Conservation (phyloP, 2,329 filamentous ascomycete genomes). For the Epichloe gansuensis region DNA sequence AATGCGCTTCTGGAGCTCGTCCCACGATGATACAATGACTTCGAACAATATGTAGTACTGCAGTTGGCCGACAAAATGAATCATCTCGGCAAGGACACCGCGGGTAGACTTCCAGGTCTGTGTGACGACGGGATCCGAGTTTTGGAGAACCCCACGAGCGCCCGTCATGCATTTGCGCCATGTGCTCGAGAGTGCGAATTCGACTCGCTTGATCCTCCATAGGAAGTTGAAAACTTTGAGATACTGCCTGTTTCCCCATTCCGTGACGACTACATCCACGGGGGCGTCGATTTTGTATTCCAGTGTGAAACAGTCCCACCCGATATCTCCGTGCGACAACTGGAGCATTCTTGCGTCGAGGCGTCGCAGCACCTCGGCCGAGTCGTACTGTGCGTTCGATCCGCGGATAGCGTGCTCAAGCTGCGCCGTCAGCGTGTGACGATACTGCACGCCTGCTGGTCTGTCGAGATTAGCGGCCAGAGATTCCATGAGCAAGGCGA, state of each 20-base stretch:
- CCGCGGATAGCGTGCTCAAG: conserved; percentile 93
- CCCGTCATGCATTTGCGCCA: conserved; percentile 97
- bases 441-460: conserved; percentile 91
- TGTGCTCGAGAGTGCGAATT: conserved; percentile 80
- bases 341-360: conserved; percentile 98
- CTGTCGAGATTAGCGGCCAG: conserved; percentile 84
- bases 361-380: conserved; percentile 76
- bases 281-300: conserved; percentile 98
- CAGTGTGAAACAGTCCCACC: conserved; percentile 97
- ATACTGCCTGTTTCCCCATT: conserved; percentile 91
- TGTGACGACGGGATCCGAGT: conserved; percentile 52
- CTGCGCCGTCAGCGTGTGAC: conserved; percentile 94
- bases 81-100: conserved; percentile 89
- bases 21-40: conserved; percentile 95
- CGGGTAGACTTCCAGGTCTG: conserved; percentile 83
- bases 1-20: conserved; percentile 71
- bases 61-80: conserved; percentile 91
- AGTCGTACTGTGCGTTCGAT: conserved; percentile 93
- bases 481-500: conserved; percentile 92
- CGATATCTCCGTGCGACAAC: conserved; percentile 89
- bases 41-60: conserved; percentile 99
- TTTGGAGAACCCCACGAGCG: conserved; percentile 75
- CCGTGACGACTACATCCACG: conserved; percentile 91
- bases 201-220: conserved; percentile 95
- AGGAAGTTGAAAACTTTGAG: conserved; percentile 99